Evolutionary conservation across 495 filamentous ascomycete genomes (phyloP).

Genomic region (Xylaria venustula): DNA sequence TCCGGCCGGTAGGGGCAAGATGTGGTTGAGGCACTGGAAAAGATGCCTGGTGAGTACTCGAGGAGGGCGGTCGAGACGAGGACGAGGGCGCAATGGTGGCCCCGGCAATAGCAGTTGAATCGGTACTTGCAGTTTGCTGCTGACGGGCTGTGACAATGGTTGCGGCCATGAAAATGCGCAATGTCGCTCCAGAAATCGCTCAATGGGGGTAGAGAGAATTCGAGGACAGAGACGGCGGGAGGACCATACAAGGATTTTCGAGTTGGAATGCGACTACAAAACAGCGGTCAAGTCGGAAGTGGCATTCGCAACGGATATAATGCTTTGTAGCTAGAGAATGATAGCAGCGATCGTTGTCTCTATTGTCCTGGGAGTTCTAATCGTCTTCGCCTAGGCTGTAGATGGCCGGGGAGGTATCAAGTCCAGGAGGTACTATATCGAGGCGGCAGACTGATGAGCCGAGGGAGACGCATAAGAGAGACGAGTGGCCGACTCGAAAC

Average conservation of each 20-base stretch:
- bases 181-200: neutral
- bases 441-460: neutral
- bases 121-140: constrained; percentile 4
- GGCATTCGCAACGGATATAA: neutral
- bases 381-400: neutral
- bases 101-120: neutral
- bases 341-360: neutral
- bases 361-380: too few relatives aligned
- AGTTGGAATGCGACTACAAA: neutral
- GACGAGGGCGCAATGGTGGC: neutral
- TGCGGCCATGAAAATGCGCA: constrained; percentile 39
- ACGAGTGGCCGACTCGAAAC: neutral
- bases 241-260: neutral
- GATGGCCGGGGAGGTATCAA: neutral
- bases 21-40: constrained; percentile 14
- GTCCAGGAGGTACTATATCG: neutral
- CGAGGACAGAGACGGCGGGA: neutral
- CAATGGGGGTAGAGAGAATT: neutral
- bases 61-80: neutral
- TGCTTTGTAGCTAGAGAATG: neutral
- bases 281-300: neutral
- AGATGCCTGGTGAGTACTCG: constrained; percentile 16
- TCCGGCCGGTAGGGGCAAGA: constrained; percentile 42
- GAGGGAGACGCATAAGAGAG: constrained; percentile 6
- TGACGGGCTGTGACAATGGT: constrained; percentile 27